These are phyloP conservation scores for Oidiodendron maius DNA, from an alignment of 495 filamentous ascomycete genomes.

Conservation along the genomic window DNA sequence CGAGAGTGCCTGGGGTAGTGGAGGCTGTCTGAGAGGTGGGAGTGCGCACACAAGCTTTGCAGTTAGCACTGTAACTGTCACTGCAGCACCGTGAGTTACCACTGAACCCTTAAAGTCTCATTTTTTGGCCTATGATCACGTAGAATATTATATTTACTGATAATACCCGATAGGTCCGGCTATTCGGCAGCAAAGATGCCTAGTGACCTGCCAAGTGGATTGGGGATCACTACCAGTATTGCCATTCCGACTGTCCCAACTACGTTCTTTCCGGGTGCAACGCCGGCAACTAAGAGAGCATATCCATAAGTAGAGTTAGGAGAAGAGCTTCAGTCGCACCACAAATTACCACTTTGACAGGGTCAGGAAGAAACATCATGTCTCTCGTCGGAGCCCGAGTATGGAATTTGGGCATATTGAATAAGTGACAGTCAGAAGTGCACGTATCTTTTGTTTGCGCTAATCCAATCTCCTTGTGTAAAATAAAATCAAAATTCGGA, in stretches of 20 bases:
- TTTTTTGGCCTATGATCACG: too few relatives aligned
- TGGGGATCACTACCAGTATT: conserved; percentile 39
- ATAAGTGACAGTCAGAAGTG: background rate
- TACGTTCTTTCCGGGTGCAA: conserved; percentile 46
- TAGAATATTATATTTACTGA: background rate
- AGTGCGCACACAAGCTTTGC: conserved; percentile 11
- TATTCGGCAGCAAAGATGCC: conserved; percentile 46
- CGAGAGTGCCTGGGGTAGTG: conserved; percentile 41
- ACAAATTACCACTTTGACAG: too few relatives aligned
- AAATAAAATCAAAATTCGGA: too few relatives aligned
- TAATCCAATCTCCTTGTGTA: too few relatives aligned
- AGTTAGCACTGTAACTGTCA: background rate
- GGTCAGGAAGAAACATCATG: too few relatives aligned
- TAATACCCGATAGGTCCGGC: conserved; percentile 21
- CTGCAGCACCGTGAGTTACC: conserved; percentile 1
- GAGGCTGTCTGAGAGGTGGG: conserved; percentile 30
- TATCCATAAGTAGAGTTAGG: too few relatives aligned
- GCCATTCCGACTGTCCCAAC: conserved; percentile 51
- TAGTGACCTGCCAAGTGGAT: conserved; percentile 33
- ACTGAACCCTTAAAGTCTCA: background rate
- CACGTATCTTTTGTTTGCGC: too few relatives aligned
- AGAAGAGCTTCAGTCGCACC: too few relatives aligned
- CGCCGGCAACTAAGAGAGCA: conserved; percentile 19
- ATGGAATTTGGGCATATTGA: too few relatives aligned
- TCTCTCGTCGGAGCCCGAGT: too few relatives aligned